Base-by-base conservation (phyloP, 305 asterid genomes). In the Solanum hybrid region DNA sequence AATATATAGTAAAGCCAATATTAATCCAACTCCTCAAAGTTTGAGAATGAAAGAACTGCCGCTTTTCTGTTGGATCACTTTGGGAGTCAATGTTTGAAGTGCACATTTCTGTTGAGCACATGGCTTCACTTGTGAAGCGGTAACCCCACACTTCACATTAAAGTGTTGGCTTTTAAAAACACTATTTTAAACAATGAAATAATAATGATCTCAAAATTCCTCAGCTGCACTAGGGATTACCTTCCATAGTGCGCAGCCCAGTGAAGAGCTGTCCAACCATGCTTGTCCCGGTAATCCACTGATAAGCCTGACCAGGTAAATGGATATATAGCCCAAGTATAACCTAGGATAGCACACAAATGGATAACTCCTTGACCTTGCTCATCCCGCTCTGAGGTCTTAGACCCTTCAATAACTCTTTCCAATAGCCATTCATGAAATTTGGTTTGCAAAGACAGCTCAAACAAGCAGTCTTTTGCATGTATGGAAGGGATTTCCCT, bases 181-280 rank as follows among this genome's bases (percentile, higher is more conserved):
- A 79, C 57, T 79, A 36, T 79, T 83, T 51, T 27, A 76, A 45
- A 20, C 57, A 65, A 89, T 57, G 39, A 84, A 84, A 84, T 45
- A 45, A 20, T 84, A 84, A 29, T 31, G 29, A 82, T 82, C 22
- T 41, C 88, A 84, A 84, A 51, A 84, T 51, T 51, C 76, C 76
- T 84, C 38, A 84, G 41, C 76, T 29, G 76, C 41, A 84, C 31
- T 51, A 11, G 12, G 41, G 76, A 51, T 84, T 90, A 93, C 99
- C 98, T 96, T 93, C 99, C 99, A 91, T 91, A 93, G 94, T 91
- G 94, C 34, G 99, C 98, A 87, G 99, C 99, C 98, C 98, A 97
- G 89, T 98, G 99, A 91, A 98, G 95, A 88, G 99, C 97, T 13
- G 99, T 96, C 99, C 99, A 97, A 89, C 99, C 99, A 88, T 45